Percentiles rank a stretch among this genome's conserved stretches.
Conservation (phyloP, 2,329 filamentous ascomycete species). For the Alternaria viburni region DNA sequence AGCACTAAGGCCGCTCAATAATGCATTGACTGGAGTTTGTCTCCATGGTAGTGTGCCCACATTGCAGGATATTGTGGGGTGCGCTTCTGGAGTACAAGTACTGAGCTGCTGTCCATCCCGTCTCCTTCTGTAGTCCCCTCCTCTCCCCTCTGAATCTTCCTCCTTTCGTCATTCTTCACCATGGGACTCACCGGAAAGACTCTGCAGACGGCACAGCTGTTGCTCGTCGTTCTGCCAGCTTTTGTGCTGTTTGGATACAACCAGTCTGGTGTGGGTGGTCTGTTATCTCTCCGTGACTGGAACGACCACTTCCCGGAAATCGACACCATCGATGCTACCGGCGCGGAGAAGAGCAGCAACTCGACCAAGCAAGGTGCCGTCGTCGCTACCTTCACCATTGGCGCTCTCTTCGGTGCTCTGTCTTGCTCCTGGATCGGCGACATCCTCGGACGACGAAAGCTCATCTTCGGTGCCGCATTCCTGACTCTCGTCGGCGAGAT, state of each 20-base stretch:
- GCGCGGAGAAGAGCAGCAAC: slow-evolving; percentile 52
- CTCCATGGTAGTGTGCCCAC: slow-evolving; percentile 13
- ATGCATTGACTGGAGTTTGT: slow-evolving; percentile 4
- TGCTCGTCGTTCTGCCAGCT: slow-evolving; percentile 49
- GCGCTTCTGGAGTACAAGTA: slow-evolving; percentile 25
- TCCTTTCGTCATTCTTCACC: not conserved
- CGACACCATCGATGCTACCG: slow-evolving; percentile 54
- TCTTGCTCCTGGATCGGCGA: slow-evolving; percentile 56
- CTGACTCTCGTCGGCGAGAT: slow-evolving; percentile 53
- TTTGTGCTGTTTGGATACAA: slow-evolving; percentile 62
- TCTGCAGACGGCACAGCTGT: slow-evolving; percentile 41
- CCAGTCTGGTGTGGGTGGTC: slow-evolving; percentile 58
- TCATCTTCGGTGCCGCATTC: slow-evolving; percentile 52
- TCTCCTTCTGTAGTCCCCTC: slow-evolving; percentile 12
- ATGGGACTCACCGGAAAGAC: slow-evolving; percentile 33
- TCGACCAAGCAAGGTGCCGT: slow-evolving; percentile 55
- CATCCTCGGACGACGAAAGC: slow-evolving; percentile 53
- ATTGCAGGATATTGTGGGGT: slow-evolving; percentile 29
- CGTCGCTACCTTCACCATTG: slow-evolving; percentile 55
- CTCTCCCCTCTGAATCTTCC: slow-evolving; percentile 1
- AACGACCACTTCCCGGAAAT: slow-evolving; percentile 57
- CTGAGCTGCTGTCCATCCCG: slow-evolving; percentile 3
- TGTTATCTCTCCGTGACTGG: slow-evolving; percentile 51
- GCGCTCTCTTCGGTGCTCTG: slow-evolving; percentile 55
- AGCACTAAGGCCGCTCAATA: slow-evolving; percentile 2